These are phyloP conservation scores for Candida mattraensis DNA, from an alignment of 805 yeast genomes.

Conservation along the genomic window DNA sequence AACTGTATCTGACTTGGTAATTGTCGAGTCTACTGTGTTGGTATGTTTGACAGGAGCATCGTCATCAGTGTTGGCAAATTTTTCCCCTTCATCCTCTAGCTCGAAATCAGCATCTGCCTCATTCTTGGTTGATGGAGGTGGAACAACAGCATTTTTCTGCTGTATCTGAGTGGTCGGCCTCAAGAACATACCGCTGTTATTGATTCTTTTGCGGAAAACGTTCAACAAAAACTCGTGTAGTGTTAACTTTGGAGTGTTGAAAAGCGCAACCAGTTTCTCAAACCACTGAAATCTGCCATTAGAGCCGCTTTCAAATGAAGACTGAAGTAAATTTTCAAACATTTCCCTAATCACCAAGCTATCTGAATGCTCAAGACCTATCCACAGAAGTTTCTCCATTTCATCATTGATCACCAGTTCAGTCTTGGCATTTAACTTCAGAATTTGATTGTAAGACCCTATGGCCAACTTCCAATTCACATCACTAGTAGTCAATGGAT, in stretches of 20 bases:
- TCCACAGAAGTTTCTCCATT: conserved; percentile 32
- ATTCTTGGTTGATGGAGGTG: conserved; percentile 7
- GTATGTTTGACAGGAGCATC: conserved; percentile 22
- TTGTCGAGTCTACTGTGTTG: background rate
- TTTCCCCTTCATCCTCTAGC: conserved; percentile 25
- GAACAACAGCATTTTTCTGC: conserved; percentile 6
- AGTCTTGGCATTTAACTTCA: conserved; percentile 24
- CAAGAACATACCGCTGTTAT: conserved; percentile 33
- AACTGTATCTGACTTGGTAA: conserved; percentile 1
- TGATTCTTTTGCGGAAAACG: conserved; percentile 29
- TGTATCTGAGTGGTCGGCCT: background rate
- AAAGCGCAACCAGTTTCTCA: conserved; percentile 27
- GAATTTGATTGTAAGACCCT: conserved; percentile 30
- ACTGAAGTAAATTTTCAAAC: conserved; percentile 24
- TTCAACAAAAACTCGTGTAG: conserved; percentile 25
- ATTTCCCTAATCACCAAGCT: conserved; percentile 21
- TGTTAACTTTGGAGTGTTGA: conserved; percentile 26
- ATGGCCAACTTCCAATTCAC: conserved; percentile 26
- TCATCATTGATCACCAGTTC: conserved; percentile 14
- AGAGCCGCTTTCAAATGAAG: conserved; percentile 10
- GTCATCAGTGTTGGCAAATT: conserved; percentile 17
- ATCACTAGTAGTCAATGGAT: conserved; percentile 35
- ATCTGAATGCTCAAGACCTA: conserved; percentile 31
- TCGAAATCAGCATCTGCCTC: conserved; percentile 16
- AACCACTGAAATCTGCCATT: conserved; percentile 30